phyloP scores from a whole-genome alignment of 2,329 filamentous ascomycete species.

The Aspergillus alliaceus region DNA sequence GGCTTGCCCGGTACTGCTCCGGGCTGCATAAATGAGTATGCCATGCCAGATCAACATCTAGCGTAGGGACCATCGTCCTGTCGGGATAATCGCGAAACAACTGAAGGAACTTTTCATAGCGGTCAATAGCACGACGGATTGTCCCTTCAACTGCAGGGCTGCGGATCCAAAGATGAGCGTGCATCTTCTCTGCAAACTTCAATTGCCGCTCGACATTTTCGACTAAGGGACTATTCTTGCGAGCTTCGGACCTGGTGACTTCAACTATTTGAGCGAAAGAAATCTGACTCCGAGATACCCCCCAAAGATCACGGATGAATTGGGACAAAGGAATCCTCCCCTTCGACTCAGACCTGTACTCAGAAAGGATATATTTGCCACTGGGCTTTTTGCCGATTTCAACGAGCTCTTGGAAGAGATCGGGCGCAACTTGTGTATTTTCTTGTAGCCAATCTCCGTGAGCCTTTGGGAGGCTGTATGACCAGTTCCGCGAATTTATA shows the following conservation, averaged over 20 bases:
- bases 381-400: neutral
- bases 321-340: neutral
- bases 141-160: constrained; percentile 64
- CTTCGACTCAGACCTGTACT: neutral
- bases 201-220: constrained; percentile 44
- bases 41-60: constrained; percentile 38
- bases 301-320: too few relatives aligned
- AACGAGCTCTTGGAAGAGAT: constrained; percentile 6
- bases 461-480: constrained; percentile 1
- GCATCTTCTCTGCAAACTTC: constrained; percentile 61
- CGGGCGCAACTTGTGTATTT: neutral
- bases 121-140: constrained; percentile 59
- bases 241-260: neutral
- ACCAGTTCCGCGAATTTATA: constrained; percentile 12
- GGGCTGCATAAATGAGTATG: constrained; percentile 33
- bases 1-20: constrained; percentile 38
- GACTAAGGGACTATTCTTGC: constrained; percentile 23
- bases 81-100: constrained; percentile 39
- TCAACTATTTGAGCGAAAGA: neutral
- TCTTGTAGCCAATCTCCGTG: constrained; percentile 3
- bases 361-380: neutral
- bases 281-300: neutral
- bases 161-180: constrained; percentile 74
- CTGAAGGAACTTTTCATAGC: constrained; percentile 48
- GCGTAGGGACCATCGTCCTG: constrained; percentile 31